phyloP scores from a whole-genome alignment of 441 rosid genomes.

The Erodium texanum region DNA sequence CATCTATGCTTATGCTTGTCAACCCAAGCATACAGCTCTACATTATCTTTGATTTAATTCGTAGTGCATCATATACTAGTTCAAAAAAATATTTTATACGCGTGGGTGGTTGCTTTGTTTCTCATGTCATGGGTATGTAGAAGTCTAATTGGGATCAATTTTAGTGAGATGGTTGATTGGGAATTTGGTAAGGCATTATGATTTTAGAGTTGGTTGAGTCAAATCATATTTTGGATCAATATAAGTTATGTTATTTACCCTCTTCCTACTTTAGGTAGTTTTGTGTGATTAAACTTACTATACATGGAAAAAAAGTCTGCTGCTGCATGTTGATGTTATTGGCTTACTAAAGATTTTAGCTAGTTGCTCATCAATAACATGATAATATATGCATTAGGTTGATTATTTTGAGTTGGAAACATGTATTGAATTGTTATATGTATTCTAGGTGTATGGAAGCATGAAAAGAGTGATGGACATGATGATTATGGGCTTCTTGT shows the following conservation, averaged over 20 bases:
- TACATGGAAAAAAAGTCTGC: too few relatives aligned
- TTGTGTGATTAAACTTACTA: background rate
- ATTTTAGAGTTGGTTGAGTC: background rate
- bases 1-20: background rate
- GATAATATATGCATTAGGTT: background rate
- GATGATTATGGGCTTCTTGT: constrained; percentile 33
- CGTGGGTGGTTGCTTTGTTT: too few relatives aligned
- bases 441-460: constrained; percentile 29
- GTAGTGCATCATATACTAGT: background rate
- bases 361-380: background rate
- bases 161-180: background rate
- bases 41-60: background rate
- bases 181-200: background rate
- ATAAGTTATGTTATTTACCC: background rate
- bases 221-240: background rate
- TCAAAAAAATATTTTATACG: background rate
- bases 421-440: background rate
- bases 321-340: background rate
- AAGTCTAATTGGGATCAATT: background rate
- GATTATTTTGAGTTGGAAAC: background rate
- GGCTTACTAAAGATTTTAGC: background rate
- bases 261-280: background rate
- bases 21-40: background rate
- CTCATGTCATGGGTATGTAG: background rate
- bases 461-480: constrained; percentile 28